These are phyloP conservation scores for Psilocybe cubensis DNA, from an alignment of 768 basidiomycete genomes.

Conservation along the genomic window DNA sequence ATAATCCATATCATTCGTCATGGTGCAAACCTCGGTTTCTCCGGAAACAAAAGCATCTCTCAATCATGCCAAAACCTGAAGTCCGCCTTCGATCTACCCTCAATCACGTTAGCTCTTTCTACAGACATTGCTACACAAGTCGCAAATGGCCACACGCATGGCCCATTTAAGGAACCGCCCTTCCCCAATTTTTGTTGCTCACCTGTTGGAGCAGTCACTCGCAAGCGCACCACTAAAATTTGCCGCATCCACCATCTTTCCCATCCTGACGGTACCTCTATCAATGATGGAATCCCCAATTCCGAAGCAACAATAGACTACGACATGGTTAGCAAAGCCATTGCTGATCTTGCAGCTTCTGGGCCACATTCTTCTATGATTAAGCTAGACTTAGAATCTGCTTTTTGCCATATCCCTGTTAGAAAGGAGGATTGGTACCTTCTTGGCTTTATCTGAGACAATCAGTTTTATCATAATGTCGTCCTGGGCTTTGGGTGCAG, in stretches of 20 bases:
- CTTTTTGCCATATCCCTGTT: constrained; percentile 41
- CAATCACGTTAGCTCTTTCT: neutral
- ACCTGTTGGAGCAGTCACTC: constrained; percentile 26
- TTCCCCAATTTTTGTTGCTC: constrained; percentile 23
- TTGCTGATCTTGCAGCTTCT: constrained; percentile 23
- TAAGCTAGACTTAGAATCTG: constrained; percentile 38
- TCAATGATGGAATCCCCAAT: constrained; percentile 34
- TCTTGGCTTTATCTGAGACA: constrained; percentile 34
- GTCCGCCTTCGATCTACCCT: constrained; percentile 20
- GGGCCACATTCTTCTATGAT: constrained; percentile 31
- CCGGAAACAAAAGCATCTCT: constrained; percentile 13
- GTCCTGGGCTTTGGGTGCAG: constrained; percentile 35
- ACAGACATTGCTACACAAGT: neutral
- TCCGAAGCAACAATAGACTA: constrained; percentile 29
- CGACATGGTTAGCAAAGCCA: constrained; percentile 26
- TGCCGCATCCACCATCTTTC: too few species aligned
- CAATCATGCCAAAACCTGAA: constrained; percentile 27
- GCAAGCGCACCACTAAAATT: too few species aligned
- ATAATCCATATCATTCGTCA: constrained; percentile 28
- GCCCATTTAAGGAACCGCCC: constrained; percentile 12
- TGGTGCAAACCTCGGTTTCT: constrained; percentile 30
- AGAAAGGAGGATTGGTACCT: constrained; percentile 31
- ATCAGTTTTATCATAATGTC: constrained; percentile 27
- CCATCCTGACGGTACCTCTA: constrained; percentile 9
- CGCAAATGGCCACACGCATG: neutral